A percentile compares a stretch with the other conserved stretches of the same genome.
phyloP scores from a whole-genome alignment of 305 asterid genomes.

The Solanum aculeatissimum region DNA sequence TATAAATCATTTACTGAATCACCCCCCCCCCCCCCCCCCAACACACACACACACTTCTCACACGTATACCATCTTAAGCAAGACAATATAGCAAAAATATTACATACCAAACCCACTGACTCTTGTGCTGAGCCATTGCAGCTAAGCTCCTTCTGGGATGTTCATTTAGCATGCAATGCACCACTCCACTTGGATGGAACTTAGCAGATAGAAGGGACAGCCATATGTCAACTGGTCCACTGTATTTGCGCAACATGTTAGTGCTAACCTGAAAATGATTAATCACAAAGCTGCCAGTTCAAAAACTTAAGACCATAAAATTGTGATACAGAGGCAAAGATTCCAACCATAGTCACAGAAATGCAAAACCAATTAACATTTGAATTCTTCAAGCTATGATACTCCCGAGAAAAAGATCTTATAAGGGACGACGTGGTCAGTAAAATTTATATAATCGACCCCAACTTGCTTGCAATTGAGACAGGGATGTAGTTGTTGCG shows the following conservation, averaged over 20 bases:
- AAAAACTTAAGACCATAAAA: background rate
- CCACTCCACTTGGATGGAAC: conserved; percentile 12
- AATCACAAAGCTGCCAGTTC: background rate
- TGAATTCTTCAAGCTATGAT: background rate
- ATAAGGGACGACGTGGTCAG: background rate
- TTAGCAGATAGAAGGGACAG: conserved; percentile 34
- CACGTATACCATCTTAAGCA: background rate
- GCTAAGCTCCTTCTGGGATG: conserved; percentile 46
- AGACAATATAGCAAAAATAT: background rate
- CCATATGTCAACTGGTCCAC: conserved; percentile 76
- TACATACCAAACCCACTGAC: conserved; percentile 86
- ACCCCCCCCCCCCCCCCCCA: too few species aligned
- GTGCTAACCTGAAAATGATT: conserved; percentile 49
- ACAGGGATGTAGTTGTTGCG: background rate
- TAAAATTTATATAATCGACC: background rate
- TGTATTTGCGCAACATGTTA: conserved; percentile 68
- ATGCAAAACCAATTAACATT: background rate
- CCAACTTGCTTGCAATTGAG: background rate
- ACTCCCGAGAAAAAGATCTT: background rate
- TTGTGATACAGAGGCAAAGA: background rate
- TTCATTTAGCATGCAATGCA: conserved; percentile 51
- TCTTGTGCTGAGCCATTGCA: conserved; percentile 79
- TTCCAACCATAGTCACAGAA: background rate
- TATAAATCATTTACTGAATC: background rate
- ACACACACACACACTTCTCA: background rate